Evolutionary conservation across 2,329 filamentous ascomycete genomes (phyloP).

Genomic region (Cladosporium colombiae): DNA sequence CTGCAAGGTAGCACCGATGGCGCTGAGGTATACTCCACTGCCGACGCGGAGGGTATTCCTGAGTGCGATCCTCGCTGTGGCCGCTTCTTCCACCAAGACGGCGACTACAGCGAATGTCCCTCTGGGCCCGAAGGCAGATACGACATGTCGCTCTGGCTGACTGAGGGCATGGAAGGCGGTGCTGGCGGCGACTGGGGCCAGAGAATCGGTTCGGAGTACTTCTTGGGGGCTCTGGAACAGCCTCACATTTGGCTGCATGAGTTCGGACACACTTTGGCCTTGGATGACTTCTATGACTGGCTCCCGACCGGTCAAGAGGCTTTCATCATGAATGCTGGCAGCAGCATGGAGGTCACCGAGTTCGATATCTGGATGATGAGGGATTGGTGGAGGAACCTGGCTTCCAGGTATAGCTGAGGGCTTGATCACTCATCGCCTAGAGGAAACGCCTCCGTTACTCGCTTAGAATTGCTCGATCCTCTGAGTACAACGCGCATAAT

Average conservation of each 20-base stretch:
- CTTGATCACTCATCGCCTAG: not conserved
- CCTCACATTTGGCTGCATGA: conserved; percentile 53
- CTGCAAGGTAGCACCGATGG: conserved; percentile 41
- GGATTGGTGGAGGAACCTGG: conserved; percentile 48
- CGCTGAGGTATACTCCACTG: conserved; percentile 47
- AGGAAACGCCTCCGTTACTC: too few species aligned
- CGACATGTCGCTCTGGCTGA: conserved; percentile 52
- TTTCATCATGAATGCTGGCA: conserved; percentile 52
- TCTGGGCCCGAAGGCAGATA: conserved; percentile 46
- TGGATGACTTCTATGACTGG: conserved; percentile 51
- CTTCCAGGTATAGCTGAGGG: not conserved
- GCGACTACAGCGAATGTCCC: conserved; percentile 45
- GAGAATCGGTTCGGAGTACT: conserved; percentile 47
- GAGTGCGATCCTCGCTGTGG: conserved; percentile 47
- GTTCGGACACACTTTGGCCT: conserved; percentile 48
- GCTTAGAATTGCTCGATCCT: too few species aligned
- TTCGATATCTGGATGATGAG: conserved; percentile 54
- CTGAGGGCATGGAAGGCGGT: conserved; percentile 47
- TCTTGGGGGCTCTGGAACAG: conserved; percentile 43
- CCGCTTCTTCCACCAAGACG: conserved; percentile 49
- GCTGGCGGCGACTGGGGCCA: conserved; percentile 53
- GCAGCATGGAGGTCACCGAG: conserved; percentile 46
- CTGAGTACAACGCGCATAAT: too few species aligned
- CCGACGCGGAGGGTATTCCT: conserved; percentile 44
- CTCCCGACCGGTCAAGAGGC: conserved; percentile 44